Evolutionary conservation across 2,329 filamentous ascomycete genomes (phyloP).

Genomic region (Colletotrichum eremochloae): DNA sequence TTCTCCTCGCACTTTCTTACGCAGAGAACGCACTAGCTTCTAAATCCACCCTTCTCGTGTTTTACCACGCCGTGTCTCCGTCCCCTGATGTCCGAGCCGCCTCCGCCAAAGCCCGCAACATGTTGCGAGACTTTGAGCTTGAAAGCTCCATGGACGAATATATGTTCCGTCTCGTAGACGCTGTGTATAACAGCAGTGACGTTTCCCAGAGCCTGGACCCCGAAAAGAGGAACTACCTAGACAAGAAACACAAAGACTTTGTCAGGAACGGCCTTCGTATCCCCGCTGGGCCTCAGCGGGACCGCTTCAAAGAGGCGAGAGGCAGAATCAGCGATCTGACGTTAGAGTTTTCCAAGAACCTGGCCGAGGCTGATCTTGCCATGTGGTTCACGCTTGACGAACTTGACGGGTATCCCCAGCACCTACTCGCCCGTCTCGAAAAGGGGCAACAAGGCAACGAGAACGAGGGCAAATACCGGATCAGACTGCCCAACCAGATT

Average conservation of each 20-base stretch:
- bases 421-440: conserved; percentile 68
- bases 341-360: neutral
- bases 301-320: conserved; percentile 13
- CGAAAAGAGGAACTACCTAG: neutral
- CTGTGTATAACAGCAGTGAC: neutral
- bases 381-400: neutral
- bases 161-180: conserved; percentile 20
- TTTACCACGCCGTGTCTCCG: conserved; percentile 27
- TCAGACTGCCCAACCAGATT: conserved; percentile 86
- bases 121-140: conserved; percentile 3
- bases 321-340: neutral
- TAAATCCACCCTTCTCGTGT: neutral
- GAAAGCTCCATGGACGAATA: neutral
- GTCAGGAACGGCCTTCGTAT: conserved; percentile 11
- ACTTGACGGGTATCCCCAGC: neutral
- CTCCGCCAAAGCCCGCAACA: neutral
- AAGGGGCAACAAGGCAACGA: conserved; percentile 70
- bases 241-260: conserved; percentile 6
- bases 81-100: conserved; percentile 12
- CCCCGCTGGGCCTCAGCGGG: neutral
- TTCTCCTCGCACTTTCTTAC: conserved; percentile 11
- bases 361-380: neutral
- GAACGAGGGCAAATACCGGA: conserved; percentile 78
- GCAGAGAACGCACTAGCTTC: conserved; percentile 16
- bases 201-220: neutral